Base-by-base conservation (phyloP, 345 rosid genomes). In the Murraya koenigii region DNA sequence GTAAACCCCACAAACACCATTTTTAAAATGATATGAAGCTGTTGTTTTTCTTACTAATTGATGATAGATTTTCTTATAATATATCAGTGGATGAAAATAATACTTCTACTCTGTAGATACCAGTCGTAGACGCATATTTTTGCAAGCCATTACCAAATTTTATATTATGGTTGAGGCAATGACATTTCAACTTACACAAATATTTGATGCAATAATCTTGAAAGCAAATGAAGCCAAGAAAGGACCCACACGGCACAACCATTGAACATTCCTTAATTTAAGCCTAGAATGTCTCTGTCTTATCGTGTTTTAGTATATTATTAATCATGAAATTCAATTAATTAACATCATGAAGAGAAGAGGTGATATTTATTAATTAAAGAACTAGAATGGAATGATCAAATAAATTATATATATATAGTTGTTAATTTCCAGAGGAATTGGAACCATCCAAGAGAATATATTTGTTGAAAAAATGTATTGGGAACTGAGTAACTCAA, bases 151-250 rank as follows among this genome's bases (percentile, higher is more conserved):
- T 10, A 3, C 68, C 49, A 63, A 38, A 54, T 55, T 65, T 25
- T 9, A 14, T 55, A 30, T 17, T 28, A 20, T 65, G 30, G 56
- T 71, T 64, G 67, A 63, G 69, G 76, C 47, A 73, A 72, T 76
- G 84, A 84, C 84, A 69, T 81, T 69, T 63, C 77, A 79, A 70
- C 84, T 70, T 66, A 59, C 70, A 68, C 19, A 63, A 30, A 25
- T 56, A 47, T 63, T 68, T 58, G 54, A 13, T 61, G 13, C 35
- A 72, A 38, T 61, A 38, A 14, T 69, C 61, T n/a, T 22, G 17
- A 76, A 65, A 62, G 33, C 20, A 71, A 75, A 28, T 60, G 23
- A 71, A 60, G 60, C 69, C 49, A 56, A 6, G 2, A 11, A 47
- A n/a, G 78, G 78, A 19, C 81, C 81, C 81, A 69, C 64, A n/a